Evolutionary conservation across 2,329 filamentous ascomycete genomes (phyloP).

Genomic region (Aspergillus brunneoviolaceus): DNA sequence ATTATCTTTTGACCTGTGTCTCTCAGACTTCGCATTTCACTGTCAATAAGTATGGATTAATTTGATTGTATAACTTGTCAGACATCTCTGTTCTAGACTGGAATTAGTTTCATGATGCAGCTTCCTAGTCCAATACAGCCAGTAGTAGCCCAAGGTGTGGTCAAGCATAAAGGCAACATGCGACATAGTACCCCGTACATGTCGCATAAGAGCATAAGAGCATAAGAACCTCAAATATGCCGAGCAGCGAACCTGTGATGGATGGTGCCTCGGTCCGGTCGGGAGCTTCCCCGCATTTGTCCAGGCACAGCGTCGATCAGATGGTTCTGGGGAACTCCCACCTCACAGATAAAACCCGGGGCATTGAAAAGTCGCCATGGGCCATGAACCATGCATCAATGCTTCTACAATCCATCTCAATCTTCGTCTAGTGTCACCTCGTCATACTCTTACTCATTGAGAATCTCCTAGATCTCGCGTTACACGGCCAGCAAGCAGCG

Average conservation of each 20-base stretch:
- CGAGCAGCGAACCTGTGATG: neutral
- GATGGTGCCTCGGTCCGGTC: neutral
- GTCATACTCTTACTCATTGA: no score
- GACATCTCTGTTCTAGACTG: no score
- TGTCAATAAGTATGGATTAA: no score
- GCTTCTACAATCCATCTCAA: neutral
- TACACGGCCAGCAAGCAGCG: no score
- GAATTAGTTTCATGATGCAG: no score
- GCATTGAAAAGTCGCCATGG: neutral
- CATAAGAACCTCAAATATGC: neutral
- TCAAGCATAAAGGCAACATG: no score
- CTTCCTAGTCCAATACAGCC: no score
- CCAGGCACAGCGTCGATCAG: neutral
- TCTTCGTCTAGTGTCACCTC: no score
- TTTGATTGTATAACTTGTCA: no score
- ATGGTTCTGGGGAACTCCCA: neutral
- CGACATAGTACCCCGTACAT: no score
- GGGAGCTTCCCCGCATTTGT: constrained; percentile 12
- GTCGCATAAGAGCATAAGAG: neutral
- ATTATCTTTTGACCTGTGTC: neutral
- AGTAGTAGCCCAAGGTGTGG: no score
- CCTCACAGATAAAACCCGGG: neutral
- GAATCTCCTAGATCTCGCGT: no score
- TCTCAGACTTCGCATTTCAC: neutral
- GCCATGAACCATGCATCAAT: neutral